Evolutionary conservation across 2,329 filamentous ascomycete species (phyloP).

Genomic region (Salinomyces thailandicus): DNA sequence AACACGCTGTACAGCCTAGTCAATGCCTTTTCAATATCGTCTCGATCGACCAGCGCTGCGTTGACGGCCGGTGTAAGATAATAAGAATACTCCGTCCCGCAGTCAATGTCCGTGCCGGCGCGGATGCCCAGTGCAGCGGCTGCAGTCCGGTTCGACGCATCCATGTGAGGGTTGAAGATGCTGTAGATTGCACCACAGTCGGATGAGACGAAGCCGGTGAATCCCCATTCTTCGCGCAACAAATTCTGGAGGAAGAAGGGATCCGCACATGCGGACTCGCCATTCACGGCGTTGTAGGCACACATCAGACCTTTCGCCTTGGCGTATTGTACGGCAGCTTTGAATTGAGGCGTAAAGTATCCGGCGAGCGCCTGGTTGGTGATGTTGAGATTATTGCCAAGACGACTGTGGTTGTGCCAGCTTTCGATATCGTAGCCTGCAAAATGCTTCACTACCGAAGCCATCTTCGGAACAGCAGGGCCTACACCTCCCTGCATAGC

Average conservation of each 20-base stretch:
- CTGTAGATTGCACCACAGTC: slow-evolving; percentile 54
- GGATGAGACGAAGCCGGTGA: slow-evolving; percentile 46
- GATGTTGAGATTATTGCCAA: slow-evolving; percentile 46
- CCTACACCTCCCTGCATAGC: slow-evolving; percentile 21
- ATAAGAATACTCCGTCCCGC: slow-evolving; percentile 37
- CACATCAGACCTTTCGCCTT: slow-evolving; percentile 41
- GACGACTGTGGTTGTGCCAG: slow-evolving; percentile 12
- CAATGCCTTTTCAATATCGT: slow-evolving; percentile 39
- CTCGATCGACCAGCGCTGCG: slow-evolving; percentile 32
- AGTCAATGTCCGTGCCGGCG: slow-evolving; percentile 44
- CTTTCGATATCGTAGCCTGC: slow-evolving; percentile 23
- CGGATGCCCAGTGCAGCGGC: slow-evolving; percentile 35
- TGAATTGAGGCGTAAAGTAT: slow-evolving; percentile 56
- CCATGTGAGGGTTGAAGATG: slow-evolving; percentile 16
- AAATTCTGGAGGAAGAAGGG: slow-evolving; percentile 50
- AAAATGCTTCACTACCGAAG: slow-evolving; percentile 34
- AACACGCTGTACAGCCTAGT: slow-evolving; percentile 43
- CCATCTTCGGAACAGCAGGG: slow-evolving; percentile 22
- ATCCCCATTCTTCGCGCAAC: slow-evolving; percentile 52
- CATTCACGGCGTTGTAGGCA: slow-evolving; percentile 28
- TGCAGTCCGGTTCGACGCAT: slow-evolving; percentile 2
- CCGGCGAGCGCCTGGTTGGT: slow-evolving; percentile 49
- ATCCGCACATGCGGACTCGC: slow-evolving; percentile 49
- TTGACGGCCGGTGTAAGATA: slow-evolving; percentile 33
- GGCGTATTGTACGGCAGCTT: slow-evolving; percentile 33